Conservation (phyloP, 805 yeast species). For the Kurtzmaniella fragi region DNA sequence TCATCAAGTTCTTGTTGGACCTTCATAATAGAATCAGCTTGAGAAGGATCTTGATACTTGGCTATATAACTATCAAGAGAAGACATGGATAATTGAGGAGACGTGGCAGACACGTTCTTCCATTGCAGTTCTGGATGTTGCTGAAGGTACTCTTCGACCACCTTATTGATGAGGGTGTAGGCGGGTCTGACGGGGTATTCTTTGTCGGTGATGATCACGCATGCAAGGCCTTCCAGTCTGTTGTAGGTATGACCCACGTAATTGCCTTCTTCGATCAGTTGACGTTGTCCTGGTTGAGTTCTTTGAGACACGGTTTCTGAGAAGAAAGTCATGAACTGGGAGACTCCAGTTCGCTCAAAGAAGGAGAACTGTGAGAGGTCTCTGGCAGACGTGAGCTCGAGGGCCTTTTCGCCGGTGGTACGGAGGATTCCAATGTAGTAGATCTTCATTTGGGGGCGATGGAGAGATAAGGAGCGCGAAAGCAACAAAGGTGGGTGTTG, state of each 20-base stretch:
- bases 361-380: slow-evolving; percentile 85
- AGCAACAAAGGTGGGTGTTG: too few relatives aligned
- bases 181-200: slow-evolving; percentile 98
- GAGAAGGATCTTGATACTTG: slow-evolving; percentile 93
- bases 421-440: slow-evolving; percentile 86
- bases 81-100: slow-evolving; percentile 45
- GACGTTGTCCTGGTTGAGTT: slow-evolving; percentile 87
- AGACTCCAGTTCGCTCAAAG: slow-evolving; percentile 77
- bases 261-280: slow-evolving; percentile 85
- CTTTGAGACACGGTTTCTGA: slow-evolving; percentile 86
- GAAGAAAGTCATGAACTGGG: slow-evolving; percentile 93
- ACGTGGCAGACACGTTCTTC: slow-evolving; percentile 45
- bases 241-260: slow-evolving; percentile 91
- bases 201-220: slow-evolving; percentile 87
- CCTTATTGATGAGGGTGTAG: slow-evolving; percentile 83
- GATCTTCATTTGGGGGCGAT: slow-evolving; percentile 60
- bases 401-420: slow-evolving; percentile 52
- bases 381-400: slow-evolving; percentile 74
- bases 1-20: slow-evolving; percentile 98
- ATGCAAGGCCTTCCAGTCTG: slow-evolving; percentile 85
- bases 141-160: slow-evolving; percentile 83
- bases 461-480: too few relatives aligned
- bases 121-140: slow-evolving; percentile 75
- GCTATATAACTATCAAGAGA: slow-evolving; percentile 64
- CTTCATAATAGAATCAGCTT: slow-evolving; percentile 94